Base-by-base conservation (phyloP, 495 filamentous ascomycete genomes). In the Xylaria cubensis region DNA sequence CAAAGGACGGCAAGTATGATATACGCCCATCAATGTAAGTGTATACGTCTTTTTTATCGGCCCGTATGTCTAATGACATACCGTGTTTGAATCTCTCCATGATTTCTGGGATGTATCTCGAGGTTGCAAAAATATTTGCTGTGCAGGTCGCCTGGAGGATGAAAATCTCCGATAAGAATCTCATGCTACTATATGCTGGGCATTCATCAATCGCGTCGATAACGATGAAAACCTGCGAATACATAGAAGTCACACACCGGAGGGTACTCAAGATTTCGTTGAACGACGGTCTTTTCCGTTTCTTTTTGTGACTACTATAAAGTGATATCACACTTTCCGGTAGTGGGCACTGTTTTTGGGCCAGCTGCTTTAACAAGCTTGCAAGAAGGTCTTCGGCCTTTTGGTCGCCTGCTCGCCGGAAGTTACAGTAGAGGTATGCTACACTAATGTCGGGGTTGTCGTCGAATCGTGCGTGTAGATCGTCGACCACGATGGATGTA, bases 151-250 rank as follows among this genome's bases (percentile, higher is more conserved):
- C 29, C 65, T 81, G 82, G 1, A 86, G 74, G 29, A 65, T 8
- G 19, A 78, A 77, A 0, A 85, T 34, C 13, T 70, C 48, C 0
- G 59, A 64, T 0, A 83, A 48, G 36, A 82, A 71, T 24, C 71
- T 61, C 17, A 41, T 64, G 10, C 63, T 26, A 64, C 71, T 13
- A 32, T 32, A 59, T 19, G 44, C 71, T 42, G 67, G 69, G 21
- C 78, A 87, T 74, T 88, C 87, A 71, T 88, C 86, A 26, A 88
- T 74, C 7, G 84, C 87, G 69, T 86, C 84, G 19, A 86, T 41
- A n/a, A 87, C 26, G 53, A 87, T 77, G 66, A 84, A 86, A 7
- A 75, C 73, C 66, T 48, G 76, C 10, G 74, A 77, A 36, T 76
- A 78, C 0, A 46, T 2, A 32, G 8, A 32, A 41, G 76, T 26